Base-by-base conservation (phyloP, 441 rosid genomes). In the Populus hybrid region DNA sequence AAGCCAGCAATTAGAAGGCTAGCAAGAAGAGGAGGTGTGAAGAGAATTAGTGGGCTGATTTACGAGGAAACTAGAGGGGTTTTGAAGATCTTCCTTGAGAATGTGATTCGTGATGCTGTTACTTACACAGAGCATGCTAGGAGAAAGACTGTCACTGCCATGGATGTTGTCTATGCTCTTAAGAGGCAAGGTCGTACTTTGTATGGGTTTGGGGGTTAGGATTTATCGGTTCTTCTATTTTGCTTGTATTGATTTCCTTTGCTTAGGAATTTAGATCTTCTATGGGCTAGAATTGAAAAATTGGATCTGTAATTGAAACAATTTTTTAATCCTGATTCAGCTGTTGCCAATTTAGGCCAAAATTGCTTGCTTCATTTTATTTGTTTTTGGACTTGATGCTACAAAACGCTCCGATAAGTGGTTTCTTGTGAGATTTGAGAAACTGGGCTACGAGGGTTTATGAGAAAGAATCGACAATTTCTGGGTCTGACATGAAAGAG, bases 171-270 rank as follows among this genome's bases (percentile, higher is more conserved):
- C 9, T 70, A 70, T 7, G 73, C 73, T 21, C 34, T 70, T 0
- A 70, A 70, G 30, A 36, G 73, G 73, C 73, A 70, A 36, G 73
- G 73, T 7, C 73, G 73, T 21, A 70, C 73, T 7, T 26, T 70
- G 30, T 70, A 70, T 24, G 73, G 73, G 16, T 70, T 70, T 24
- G 73, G 73, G 24, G 50, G 50, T 11, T 40, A 40, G 50, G 46
- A 3, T 40, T 40, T 40, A 40, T 3, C 12, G 14, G 14, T 8
- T 36, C 14, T 10, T 11, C 6, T 1, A n/a, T 70, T 38, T 3
- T 4, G 21, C 1, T 69, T 30, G 12, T n/a, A 18, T 1, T 46
- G 12, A 0, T 69, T 69, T 18, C 1, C 14, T 30, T 7, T 9
- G 71, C 4, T 1, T 6, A n/a, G 35, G 1, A 35, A 35, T n/a